Evolutionary conservation across 2,329 filamentous ascomycete species (phyloP).

Genomic region (Fusarium poae): DNA sequence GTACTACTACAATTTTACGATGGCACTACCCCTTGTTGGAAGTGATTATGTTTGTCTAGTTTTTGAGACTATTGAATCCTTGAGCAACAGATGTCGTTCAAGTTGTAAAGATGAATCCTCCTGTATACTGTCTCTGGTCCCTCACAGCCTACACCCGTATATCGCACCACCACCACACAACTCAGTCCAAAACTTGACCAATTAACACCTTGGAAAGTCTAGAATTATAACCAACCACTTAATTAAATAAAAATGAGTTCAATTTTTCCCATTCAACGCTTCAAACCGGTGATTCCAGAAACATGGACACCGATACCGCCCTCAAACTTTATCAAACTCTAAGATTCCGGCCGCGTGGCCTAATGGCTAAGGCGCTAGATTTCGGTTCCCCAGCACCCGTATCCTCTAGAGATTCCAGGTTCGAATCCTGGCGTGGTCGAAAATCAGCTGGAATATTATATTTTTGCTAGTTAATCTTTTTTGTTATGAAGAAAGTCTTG

Average conservation of each 20-base stretch:
- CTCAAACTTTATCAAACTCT: background rate
- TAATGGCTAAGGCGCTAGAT: slow-evolving; percentile 61
- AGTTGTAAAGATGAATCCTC: background rate
- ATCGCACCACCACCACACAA: no score
- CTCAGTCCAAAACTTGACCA: fast-evolving
- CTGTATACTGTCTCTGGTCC: background rate
- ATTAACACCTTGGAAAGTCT: no score
- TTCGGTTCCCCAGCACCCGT: slow-evolving; percentile 51
- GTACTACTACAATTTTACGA: slow-evolving; percentile 4
- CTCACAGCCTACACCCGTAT: no score
- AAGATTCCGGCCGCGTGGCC: slow-evolving; percentile 56
- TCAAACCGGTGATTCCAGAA: fast-evolving
- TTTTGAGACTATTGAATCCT: no score
- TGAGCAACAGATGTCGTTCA: background rate
- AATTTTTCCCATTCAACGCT: background rate
- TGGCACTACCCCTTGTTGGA: background rate
- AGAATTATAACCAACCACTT: background rate
- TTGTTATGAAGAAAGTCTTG: background rate
- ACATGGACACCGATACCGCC: background rate
- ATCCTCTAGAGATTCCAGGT: slow-evolving; percentile 58
- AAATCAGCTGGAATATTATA: slow-evolving; percentile 2
- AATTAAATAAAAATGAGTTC: background rate
- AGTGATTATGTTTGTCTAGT: background rate
- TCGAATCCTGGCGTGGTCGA: slow-evolving; percentile 59
- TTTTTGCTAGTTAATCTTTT: slow-evolving; percentile 13